phyloP scores from a whole-genome alignment of 148 eudicot genomes.

The Linanthus parryae region DNA sequence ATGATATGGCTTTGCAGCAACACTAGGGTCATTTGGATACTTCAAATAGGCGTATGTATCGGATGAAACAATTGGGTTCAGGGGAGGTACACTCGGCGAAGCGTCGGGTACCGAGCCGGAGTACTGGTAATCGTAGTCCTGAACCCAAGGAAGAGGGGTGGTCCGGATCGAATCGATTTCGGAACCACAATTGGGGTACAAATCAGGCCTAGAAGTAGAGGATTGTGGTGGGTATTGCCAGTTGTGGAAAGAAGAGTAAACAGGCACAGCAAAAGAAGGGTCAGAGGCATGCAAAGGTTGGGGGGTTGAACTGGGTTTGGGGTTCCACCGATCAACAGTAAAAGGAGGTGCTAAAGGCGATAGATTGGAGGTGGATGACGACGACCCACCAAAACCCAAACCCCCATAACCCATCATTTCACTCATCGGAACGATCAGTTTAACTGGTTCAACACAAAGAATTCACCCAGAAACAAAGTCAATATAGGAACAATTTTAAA shows the following conservation, averaged over 20 bases:
- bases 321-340: conserved; percentile 51
- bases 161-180: conserved; percentile 30
- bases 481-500: too few species aligned
- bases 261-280: conserved; percentile 30
- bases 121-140: conserved; percentile 19
- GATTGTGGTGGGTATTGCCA: conserved; percentile 51
- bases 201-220: conserved; percentile 31
- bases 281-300: conserved; percentile 32
- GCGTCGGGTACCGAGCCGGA: conserved; percentile 26
- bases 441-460: conserved; percentile 18
- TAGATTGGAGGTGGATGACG: conserved; percentile 60
- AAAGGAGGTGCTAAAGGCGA: conserved; percentile 90
- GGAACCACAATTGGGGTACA: conserved; percentile 10
- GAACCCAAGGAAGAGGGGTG: conserved; percentile 24
- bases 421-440: conserved; percentile 1
- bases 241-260: conserved; percentile 29
- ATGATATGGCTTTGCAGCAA: conserved; percentile 42
- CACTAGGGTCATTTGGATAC: conserved; percentile 26
- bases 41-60: conserved; percentile 30
- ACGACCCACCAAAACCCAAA: conserved; percentile 41
- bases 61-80: conserved; percentile 16
- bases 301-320: conserved; percentile 43
- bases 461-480: too few species aligned
- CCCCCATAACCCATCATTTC: conserved; percentile 55
- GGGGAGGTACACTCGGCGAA: conserved; percentile 20